phyloP scores from a whole-genome alignment of 768 basidiomycete genomes.

The Kwoniella botswanensis region DNA sequence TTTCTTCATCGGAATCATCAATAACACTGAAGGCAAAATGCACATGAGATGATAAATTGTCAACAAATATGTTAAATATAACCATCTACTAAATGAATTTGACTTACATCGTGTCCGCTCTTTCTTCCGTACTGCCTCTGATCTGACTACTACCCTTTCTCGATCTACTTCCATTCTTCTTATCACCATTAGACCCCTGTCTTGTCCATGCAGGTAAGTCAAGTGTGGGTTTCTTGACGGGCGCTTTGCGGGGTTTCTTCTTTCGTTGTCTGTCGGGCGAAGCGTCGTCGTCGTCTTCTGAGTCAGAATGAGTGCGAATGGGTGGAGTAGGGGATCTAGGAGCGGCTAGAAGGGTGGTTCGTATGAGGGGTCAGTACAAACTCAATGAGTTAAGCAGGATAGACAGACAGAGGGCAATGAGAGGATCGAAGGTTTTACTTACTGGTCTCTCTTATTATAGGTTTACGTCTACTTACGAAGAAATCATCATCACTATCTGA shows the following conservation, averaged over 20 bases:
- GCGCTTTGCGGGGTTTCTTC: slow-evolving; percentile 25
- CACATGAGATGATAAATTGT: no score
- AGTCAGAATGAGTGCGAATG: slow-evolving; percentile 24
- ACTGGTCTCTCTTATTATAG: slow-evolving; percentile 10
- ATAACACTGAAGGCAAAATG: slow-evolving; percentile 8
- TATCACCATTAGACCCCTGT: slow-evolving; percentile 9
- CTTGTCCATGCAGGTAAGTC: slow-evolving; percentile 30
- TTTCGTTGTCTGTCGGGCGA: slow-evolving; percentile 7
- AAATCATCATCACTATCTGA: slow-evolving; percentile 38
- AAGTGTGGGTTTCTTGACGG: slow-evolving; percentile 10
- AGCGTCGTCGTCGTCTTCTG: slow-evolving; percentile 14
- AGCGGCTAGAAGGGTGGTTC: slow-evolving; percentile 6
- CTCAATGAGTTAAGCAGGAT: not conserved
- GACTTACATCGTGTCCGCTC: slow-evolving; percentile 28
- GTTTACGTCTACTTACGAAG: slow-evolving; percentile 27
- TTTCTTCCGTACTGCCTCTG: slow-evolving; percentile 31
- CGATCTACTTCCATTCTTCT: slow-evolving; percentile 14
- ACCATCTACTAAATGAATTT: not conserved
- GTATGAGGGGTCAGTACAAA: not conserved
- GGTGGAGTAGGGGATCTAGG: slow-evolving; percentile 24
- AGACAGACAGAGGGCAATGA: not conserved
- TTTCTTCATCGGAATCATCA: slow-evolving; percentile 21
- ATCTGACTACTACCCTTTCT: slow-evolving; percentile 14
- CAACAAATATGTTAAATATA: no score
- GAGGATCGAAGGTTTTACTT: not conserved